A percentile compares a stretch with the other conserved stretches of the same genome.
Conservation (phyloP, 345 rosid genomes). For the Euclidium syriacum region DNA sequence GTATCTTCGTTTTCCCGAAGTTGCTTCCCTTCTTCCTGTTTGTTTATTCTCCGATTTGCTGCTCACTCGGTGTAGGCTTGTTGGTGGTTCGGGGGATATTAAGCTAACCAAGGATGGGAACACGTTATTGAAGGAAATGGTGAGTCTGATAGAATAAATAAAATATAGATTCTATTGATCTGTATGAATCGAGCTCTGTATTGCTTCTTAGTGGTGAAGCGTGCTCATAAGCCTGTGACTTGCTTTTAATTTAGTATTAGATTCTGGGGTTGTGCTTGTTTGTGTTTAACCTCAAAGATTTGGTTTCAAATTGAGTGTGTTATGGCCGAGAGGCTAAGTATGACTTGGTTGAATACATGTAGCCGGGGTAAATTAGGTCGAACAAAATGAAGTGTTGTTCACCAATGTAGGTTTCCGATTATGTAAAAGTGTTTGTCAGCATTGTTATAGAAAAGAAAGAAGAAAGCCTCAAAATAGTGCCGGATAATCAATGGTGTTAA, state of each 20-base stretch:
- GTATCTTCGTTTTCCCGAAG: background rate
- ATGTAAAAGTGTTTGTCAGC: background rate
- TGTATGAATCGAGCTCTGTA: background rate
- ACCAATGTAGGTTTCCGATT: background rate
- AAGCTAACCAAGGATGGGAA: slow-evolving; percentile 98
- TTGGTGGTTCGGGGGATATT: slow-evolving; percentile 97
- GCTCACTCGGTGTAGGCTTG: slow-evolving; percentile 52
- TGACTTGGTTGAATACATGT: slow-evolving; percentile 2
- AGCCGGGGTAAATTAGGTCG: background rate
- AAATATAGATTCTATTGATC: slow-evolving; percentile 22
- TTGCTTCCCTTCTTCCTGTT: background rate
- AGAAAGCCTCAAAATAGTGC: background rate
- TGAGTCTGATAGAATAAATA: background rate
- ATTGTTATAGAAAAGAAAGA: background rate
- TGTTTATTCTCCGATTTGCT: background rate
- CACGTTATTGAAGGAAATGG: slow-evolving; percentile 97
- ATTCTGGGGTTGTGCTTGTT: background rate
- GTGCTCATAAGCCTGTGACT: background rate
- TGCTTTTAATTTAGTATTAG: background rate
- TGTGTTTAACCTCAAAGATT: background rate
- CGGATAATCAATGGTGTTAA: background rate
- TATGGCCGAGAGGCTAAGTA: background rate
- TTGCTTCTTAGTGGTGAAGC: background rate
- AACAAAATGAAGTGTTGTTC: background rate
- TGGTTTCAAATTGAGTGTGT: background rate